Conservation (phyloP, 1,139 yeast genomes). For the Taphrina wiesneri region DNA sequence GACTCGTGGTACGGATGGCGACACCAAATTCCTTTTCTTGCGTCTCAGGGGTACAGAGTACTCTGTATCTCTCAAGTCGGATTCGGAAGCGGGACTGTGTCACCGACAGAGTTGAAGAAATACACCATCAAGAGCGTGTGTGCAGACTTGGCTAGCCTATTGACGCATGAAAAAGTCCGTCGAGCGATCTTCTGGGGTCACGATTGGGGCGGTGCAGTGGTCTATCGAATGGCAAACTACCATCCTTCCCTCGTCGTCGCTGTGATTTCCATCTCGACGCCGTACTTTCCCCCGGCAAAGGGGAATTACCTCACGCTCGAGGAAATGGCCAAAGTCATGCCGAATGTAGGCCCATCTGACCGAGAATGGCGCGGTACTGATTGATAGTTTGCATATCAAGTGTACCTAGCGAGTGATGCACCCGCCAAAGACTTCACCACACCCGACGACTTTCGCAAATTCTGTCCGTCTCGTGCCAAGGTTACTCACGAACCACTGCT, state of each 20-base stretch:
- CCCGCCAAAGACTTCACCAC: conserved; percentile 19
- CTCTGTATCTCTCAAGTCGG: conserved; percentile 31
- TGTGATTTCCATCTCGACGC: conserved; percentile 26
- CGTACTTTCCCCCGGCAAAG: conserved; percentile 29
- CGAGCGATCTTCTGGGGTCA: conserved; percentile 26
- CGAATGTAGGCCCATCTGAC: background rate
- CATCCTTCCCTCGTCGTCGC: conserved; percentile 19
- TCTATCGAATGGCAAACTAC: conserved; percentile 27
- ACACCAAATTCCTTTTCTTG: conserved; percentile 13
- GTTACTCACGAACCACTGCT: background rate
- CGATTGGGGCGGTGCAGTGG: conserved; percentile 33
- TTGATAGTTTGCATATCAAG: conserved; percentile 22
- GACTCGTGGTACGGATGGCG: conserved; percentile 35
- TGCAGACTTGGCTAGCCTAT: conserved; percentile 6
- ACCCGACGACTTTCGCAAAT: conserved; percentile 16
- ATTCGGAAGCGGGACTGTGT: conserved; percentile 25
- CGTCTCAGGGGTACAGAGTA: conserved; percentile 15
- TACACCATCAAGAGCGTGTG: conserved; percentile 27
- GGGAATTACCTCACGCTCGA: conserved; percentile 24
- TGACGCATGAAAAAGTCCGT: background rate
- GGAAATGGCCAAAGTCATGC: conserved; percentile 12
- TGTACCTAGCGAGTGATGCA: conserved; percentile 24
- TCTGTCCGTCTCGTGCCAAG: background rate
- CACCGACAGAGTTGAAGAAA: conserved; percentile 10
- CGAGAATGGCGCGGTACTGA: background rate